Percentiles rank a stretch among this genome's conserved stretches.
These are phyloP conservation scores for Dalbergia oliveri DNA, from an alignment of 306 rosid species.

Conservation along the genomic window DNA sequence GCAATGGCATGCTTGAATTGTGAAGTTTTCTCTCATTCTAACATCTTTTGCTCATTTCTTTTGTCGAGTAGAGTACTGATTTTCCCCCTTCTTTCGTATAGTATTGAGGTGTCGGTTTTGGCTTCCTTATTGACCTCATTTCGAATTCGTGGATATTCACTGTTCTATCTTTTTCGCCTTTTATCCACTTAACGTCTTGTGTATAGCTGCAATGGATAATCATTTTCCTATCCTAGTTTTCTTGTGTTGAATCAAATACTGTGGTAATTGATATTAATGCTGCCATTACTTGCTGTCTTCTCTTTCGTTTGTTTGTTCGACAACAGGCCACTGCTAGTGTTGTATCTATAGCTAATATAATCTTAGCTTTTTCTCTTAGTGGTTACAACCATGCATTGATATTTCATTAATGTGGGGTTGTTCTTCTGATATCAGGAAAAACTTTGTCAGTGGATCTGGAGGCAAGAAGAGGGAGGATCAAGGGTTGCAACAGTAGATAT, in stretches of 20 bases:
- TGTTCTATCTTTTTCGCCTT: neutral
- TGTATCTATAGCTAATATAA: neutral
- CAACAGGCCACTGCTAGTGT: neutral
- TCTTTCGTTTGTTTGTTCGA: neutral
- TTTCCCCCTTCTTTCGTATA: neutral
- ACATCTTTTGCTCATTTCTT: neutral
- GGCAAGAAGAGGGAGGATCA: conserved; percentile 84
- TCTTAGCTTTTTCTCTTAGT: neutral
- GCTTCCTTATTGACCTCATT: conserved; percentile 17
- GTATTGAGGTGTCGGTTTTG: conserved; percentile 13
- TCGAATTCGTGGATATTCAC: conserved; percentile 12
- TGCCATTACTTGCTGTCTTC: neutral
- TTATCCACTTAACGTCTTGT: neutral
- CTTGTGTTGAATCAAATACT: neutral
- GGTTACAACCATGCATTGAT: neutral
- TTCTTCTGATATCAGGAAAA: conserved; percentile 66
- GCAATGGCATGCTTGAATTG: neutral
- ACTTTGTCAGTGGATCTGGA: conserved; percentile 78
- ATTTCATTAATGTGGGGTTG: conserved; percentile 8
- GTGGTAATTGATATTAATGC: neutral
- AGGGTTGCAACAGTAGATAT: conserved; percentile 68
- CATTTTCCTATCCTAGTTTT: neutral
- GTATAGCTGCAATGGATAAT: conserved; percentile 1
- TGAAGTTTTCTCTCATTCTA: neutral
- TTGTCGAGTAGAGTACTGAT: neutral